phyloP scores from a whole-genome alignment of 2,329 filamentous ascomycete species.

The Fusarium papillatum region DNA sequence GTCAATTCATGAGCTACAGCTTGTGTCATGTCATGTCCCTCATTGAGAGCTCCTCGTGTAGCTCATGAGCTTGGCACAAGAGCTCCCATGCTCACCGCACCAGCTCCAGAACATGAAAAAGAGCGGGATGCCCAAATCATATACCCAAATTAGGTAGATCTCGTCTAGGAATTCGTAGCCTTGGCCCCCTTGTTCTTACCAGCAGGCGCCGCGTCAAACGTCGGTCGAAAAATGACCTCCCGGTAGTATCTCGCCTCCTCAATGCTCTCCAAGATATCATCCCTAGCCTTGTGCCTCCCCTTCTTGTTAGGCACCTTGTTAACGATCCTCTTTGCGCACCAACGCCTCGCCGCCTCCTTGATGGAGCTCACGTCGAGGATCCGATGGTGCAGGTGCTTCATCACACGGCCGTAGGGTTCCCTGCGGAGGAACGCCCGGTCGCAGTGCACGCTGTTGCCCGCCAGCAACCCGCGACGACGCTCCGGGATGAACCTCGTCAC shows the following conservation, averaged over 20 bases:
- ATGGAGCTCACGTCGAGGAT: conserved; percentile 93
- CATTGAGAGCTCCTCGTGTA: not conserved
- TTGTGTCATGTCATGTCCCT: not conserved
- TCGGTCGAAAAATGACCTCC: conserved; percentile 72
- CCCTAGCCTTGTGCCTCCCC: conserved; percentile 83
- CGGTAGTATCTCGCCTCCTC: conserved; percentile 90
- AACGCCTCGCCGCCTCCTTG: conserved; percentile 90
- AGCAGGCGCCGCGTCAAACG: conserved; percentile 40
- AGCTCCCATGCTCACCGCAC: not conserved
- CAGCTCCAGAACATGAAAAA: not conserved
- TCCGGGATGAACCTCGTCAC: conserved; percentile 80
- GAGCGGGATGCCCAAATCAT: not conserved
- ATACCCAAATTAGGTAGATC: conserved; percentile 4
- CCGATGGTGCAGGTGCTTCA: conserved; percentile 87
- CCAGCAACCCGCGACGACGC: conserved; percentile 77
- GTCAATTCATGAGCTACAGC: not conserved
- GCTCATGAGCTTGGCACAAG: conserved; percentile 12
- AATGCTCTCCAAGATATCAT: conserved; percentile 97
- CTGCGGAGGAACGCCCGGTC: conserved; percentile 86
- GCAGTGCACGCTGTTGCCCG: conserved; percentile 94
- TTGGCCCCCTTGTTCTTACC: conserved; percentile 39
- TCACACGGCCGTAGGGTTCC: conserved; percentile 79
- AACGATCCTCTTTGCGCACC: conserved; percentile 68
- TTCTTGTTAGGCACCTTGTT: conserved; percentile 78
- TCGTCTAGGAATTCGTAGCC: not conserved